Percentiles rank a stretch among this genome's conserved stretches.
Conservation (phyloP, 2,329 filamentous ascomycete species). For the Colletotrichum incanum region DNA sequence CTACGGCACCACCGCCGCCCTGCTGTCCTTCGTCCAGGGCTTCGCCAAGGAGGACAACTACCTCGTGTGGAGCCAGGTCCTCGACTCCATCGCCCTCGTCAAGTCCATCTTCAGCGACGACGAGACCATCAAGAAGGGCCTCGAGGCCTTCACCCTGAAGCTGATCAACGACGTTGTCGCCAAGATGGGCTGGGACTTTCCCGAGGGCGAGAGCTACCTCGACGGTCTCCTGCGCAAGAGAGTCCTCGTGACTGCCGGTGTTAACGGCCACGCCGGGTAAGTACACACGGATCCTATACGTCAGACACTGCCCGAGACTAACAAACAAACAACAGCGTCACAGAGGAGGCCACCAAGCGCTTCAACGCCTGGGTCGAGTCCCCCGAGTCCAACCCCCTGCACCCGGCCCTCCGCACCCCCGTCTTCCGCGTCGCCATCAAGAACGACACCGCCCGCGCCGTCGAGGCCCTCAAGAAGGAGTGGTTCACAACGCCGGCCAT, state of each 20-base stretch:
- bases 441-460: slow-evolving; percentile 76
- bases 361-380: slow-evolving; percentile 87
- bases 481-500: slow-evolving; percentile 87
- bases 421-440: slow-evolving; percentile 86
- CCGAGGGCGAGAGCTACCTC: slow-evolving; percentile 84
- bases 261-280: slow-evolving; percentile 82
- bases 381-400: slow-evolving; percentile 77
- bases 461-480: slow-evolving; percentile 86
- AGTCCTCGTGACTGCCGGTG: slow-evolving; percentile 82
- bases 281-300: slow-evolving; percentile 48
- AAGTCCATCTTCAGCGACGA: slow-evolving; percentile 90
- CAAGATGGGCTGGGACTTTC: slow-evolving; percentile 88
- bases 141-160: slow-evolving; percentile 85
- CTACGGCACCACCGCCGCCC: slow-evolving; percentile 83
- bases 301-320: slow-evolving; percentile 45
- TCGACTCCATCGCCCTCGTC: slow-evolving; percentile 82
- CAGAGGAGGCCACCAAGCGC: slow-evolving; percentile 81
- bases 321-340: slow-evolving; percentile 64
- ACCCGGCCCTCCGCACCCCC: slow-evolving; percentile 85
- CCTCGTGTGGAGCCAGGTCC: slow-evolving; percentile 89
- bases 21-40: slow-evolving; percentile 88
- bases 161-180: slow-evolving; percentile 83
- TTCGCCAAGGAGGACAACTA: slow-evolving; percentile 87
- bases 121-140: slow-evolving; percentile 77
- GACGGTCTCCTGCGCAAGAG: slow-evolving; percentile 86